Evolutionary conservation across 2,329 filamentous ascomycete species (phyloP), one percentile per base, ranked within the genome.

Genomic region (Arthrinium puccinioides): DNA sequence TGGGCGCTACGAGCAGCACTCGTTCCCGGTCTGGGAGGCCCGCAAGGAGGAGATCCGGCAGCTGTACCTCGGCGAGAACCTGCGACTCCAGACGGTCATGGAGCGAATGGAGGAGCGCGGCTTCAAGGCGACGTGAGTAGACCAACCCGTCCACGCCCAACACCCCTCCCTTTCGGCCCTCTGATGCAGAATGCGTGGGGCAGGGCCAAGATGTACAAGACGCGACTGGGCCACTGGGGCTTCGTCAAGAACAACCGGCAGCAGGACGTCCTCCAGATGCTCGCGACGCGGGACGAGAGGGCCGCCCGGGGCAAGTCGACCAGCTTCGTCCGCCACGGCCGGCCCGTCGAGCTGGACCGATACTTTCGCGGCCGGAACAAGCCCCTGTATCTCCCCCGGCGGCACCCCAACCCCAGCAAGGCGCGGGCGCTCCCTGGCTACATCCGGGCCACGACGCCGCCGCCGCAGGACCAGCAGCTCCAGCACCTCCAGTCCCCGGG

Each of bases 231-330:
- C 16, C 44, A 48, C 43, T 51, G 49, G 49, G 47, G 49, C 2
- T 51, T 48, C 36, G 45, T 45, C 11, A 51, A 51, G 35, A 51
- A 51, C 28, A 51, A 51, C 26, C 44, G 43, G 36, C 45, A 44
- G 36, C 46, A 47, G 11, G 47, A 50, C 30, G 44, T 51, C 16
- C 47, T 47, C 11, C 38, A 43, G 44, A 51, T 51, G 47, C 33
- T 51, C 14, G 42, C 44, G 33, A 23, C 47, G 18, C 43, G 50
- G 27, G 43, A 42, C 16, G 38, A 50, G 23, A 42, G 49, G 23
- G 44, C 44, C 19, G 49, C 46, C n/a, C 41, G 42, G 21, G 49
- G 49, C 18, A 51, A 51, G 15, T 39, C 36, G 11, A 51, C 49
- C 4, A 19, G 44, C 13, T 51, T 50, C 21, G 39, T 44, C 31